Percentiles rank a stretch among this genome's conserved stretches.
phyloP scores from a whole-genome alignment of 1,284 basidiomycete species.

The Coriolopsis trogii region DNA sequence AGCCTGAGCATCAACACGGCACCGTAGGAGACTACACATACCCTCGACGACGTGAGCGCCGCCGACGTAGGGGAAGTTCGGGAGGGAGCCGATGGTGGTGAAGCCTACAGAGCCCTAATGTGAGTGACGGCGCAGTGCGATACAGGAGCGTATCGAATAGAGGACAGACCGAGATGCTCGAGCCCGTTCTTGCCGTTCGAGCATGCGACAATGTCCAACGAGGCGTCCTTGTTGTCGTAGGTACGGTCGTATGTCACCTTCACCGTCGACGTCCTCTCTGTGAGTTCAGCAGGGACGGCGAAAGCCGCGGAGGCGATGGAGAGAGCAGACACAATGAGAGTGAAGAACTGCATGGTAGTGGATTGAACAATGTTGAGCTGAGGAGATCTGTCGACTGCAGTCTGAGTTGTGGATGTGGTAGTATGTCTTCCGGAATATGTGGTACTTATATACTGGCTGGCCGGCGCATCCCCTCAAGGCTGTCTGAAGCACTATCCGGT shows the following conservation, averaged over 20 bases:
- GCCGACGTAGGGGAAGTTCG: constrained; percentile 51
- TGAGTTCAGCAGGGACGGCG: constrained; percentile 13
- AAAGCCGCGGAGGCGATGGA: constrained; percentile 18
- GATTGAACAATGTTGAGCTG: background rate
- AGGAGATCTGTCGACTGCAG: background rate
- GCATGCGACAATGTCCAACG: constrained; percentile 46
- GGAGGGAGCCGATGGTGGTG: constrained; percentile 49
- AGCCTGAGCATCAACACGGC: constrained; percentile 20
- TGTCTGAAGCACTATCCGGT: no score
- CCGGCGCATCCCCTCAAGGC: no score
- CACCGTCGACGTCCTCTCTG: constrained; percentile 28
- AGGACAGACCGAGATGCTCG: constrained; percentile 41
- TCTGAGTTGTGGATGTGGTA: background rate
- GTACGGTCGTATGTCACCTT: constrained; percentile 44
- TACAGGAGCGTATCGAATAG: constrained; percentile 50
- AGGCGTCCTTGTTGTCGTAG: constrained; percentile 43
- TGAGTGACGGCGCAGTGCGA: background rate
- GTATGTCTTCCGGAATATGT: no score
- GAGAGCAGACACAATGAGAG: constrained; percentile 22
- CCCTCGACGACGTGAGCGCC: constrained; percentile 46
- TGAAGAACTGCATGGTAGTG: constrained; percentile 26
- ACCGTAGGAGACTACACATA: constrained; percentile 34
- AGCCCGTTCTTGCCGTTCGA: constrained; percentile 56
- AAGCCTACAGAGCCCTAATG: constrained; percentile 43
- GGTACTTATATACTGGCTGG: no score